phyloP scores from a whole-genome alignment of 495 filamentous ascomycete genomes.

The Penicillium malachiteum region DNA sequence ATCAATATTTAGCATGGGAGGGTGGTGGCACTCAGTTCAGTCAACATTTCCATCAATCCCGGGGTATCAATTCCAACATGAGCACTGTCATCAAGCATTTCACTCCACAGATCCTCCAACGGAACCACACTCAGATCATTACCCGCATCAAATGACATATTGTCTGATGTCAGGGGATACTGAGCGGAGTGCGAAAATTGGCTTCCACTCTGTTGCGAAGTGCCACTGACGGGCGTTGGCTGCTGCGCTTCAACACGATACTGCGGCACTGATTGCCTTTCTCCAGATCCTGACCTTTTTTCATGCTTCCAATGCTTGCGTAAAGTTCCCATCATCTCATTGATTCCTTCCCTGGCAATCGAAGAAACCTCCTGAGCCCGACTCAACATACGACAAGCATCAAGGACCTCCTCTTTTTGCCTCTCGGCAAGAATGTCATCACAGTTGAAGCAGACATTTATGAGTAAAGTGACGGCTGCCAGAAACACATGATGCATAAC shows the following conservation, averaged over 20 bases:
- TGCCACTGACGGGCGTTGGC: too few species aligned
- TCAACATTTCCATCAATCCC: conserved; percentile 37
- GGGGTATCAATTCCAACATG: conserved; percentile 21
- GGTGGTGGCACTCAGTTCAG: conserved; percentile 21
- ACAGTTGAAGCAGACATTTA: conserved; percentile 47
- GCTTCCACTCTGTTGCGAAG: not conserved
- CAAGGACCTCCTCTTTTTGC: conserved; percentile 40
- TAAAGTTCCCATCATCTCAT: conserved; percentile 38
- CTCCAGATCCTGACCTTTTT: not conserved
- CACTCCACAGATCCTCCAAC: conserved; percentile 38
- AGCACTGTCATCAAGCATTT: conserved; percentile 33
- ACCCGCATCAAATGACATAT: not conserved
- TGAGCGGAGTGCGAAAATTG: too few species aligned
- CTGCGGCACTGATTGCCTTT: not conserved
- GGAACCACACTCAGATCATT: not conserved
- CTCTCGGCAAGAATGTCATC: conserved; percentile 41
- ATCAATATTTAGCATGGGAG: too few species aligned
- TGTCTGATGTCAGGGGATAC: too few species aligned
- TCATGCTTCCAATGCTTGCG: conserved; percentile 32
- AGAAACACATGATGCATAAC: conserved; percentile 49
- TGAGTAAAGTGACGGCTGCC: conserved; percentile 45
- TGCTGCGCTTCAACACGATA: not conserved
- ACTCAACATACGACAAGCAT: conserved; percentile 45
- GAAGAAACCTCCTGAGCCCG: conserved; percentile 35
- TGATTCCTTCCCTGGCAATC: conserved; percentile 31